Conservation (phyloP, 2,329 filamentous ascomycete species). For the Aspergillus tubingensis region DNA sequence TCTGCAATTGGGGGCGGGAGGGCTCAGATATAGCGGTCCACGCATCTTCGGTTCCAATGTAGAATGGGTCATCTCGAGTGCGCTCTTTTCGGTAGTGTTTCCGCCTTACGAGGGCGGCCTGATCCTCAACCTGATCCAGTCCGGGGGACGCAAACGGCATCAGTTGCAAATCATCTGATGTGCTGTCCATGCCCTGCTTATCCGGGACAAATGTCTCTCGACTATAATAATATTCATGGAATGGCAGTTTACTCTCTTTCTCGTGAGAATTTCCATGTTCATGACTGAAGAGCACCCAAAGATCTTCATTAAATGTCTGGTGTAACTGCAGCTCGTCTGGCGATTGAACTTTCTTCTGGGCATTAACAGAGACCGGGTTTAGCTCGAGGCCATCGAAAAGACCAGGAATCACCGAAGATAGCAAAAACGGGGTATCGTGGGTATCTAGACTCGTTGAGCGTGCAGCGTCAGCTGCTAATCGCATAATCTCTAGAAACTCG, state of each 20-base stretch:
- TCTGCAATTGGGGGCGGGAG: slow-evolving; percentile 73
- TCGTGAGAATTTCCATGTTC: slow-evolving; percentile 54
- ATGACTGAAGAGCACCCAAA: slow-evolving; percentile 64
- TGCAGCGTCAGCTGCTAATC: slow-evolving; percentile 77
- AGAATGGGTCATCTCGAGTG: slow-evolving; percentile 93
- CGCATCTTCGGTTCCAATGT: slow-evolving; percentile 65
- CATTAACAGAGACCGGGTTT: slow-evolving; percentile 82
- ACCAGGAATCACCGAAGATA: slow-evolving; percentile 87
- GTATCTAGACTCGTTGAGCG: slow-evolving; percentile 29
- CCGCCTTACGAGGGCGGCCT: slow-evolving; percentile 71
- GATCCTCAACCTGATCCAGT: slow-evolving; percentile 55
- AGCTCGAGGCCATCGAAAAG: slow-evolving; percentile 85
- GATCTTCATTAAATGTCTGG: slow-evolving; percentile 74
- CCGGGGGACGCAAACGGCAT: slow-evolving; percentile 38
- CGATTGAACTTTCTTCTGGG: slow-evolving; percentile 82
- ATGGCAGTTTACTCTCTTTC: slow-evolving; percentile 47
- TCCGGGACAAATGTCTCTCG: slow-evolving; percentile 27
- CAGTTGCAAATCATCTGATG: slow-evolving; percentile 24
- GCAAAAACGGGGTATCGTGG: slow-evolving; percentile 72
- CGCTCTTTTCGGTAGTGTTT: slow-evolving; percentile 77
- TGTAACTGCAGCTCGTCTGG: slow-evolving; percentile 77
- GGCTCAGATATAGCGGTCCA: slow-evolving; percentile 69
- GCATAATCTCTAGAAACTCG: slow-evolving; percentile 86
- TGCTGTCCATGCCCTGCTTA: slow-evolving; percentile 25
- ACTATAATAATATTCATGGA: slow-evolving; percentile 44